Base-by-base conservation (phyloP, 257 asterid genomes). In the Prunella vulgaris region DNA sequence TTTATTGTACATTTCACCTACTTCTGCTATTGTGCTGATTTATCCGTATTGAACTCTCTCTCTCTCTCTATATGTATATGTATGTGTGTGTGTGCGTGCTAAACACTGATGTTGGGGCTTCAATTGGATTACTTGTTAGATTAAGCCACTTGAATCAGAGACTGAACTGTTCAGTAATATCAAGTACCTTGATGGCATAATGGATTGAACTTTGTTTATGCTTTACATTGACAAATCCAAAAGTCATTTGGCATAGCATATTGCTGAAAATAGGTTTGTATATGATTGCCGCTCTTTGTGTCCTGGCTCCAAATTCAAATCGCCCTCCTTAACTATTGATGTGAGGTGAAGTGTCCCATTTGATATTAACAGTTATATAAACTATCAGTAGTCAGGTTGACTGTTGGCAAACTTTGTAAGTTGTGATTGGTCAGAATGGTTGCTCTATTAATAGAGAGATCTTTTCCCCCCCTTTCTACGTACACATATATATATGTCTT, bases 391-490 rank as follows among this genome's bases (percentile, higher is more conserved):
- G 61, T 64, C 40, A 44, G 37, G 58, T 22, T 42, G 54, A 33
- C 60, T 42, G 51, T 46, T 59, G 54, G n/a, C 49, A 64, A 32
- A 51, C 40, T 48, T 58, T 2, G 18, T 53, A 28, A 18, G 38
- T 32, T 64, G 48, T 80, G 58, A 38, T 63, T 64, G 70, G 6
- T 56, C 30, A 8, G 25, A 72, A 54, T 72, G 74, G 49, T 60
- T 64, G 24, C 37, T 75, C 52, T 44, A 15, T 60, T 44, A 10
- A 66, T 35, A 25, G 22, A 69, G 61, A 15, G 20, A 32, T 54
- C 33, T 21, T 17, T 32, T 32, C 3, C 3, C 28, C 28, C 28
- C 28, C 28, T 25, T 25, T 17, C 18, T 3, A 52, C 59, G 20
- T 28, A 3, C 27, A 51, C 24, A 7, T 20, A 2, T 20, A 52